Evolutionary conservation across 2,329 filamentous ascomycete genomes (phyloP).

Genomic region (Fusarium citri): DNA sequence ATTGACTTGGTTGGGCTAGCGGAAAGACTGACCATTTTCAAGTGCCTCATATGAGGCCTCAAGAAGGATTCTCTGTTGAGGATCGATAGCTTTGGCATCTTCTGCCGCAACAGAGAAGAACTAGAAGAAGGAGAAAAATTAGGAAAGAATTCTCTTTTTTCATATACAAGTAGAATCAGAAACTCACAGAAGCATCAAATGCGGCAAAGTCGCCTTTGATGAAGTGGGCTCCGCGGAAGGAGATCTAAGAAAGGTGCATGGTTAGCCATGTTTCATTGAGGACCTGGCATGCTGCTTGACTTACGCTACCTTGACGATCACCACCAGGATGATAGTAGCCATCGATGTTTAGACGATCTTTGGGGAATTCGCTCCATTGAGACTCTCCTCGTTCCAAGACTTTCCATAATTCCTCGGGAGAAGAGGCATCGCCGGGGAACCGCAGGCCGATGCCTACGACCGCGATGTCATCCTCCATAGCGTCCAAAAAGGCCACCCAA

Average conservation of each 20-base stretch:
- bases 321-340: slow-evolving; percentile 66
- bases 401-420: slow-evolving; percentile 61
- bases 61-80: slow-evolving; percentile 64
- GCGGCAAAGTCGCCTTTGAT: slow-evolving; percentile 58
- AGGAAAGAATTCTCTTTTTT: neutral
- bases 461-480: slow-evolving; percentile 59
- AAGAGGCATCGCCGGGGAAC: slow-evolving; percentile 62
- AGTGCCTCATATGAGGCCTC: slow-evolving; percentile 64
- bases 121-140: slow-evolving; percentile 45
- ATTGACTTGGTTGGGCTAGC: neutral
- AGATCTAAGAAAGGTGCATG: slow-evolving; percentile 50
- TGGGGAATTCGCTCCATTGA: slow-evolving; percentile 62
- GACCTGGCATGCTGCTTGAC: slow-evolving; percentile 32
- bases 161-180: neutral
- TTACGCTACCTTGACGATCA: slow-evolving; percentile 61
- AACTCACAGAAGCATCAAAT: slow-evolving; percentile 62
- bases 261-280: slow-evolving; percentile 17
- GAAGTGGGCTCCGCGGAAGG: slow-evolving; percentile 63
- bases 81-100: slow-evolving; percentile 65
- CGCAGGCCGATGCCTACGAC: slow-evolving; percentile 64
- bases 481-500: slow-evolving; percentile 3
- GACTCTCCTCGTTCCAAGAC: slow-evolving; percentile 57
- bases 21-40: slow-evolving; percentile 56
- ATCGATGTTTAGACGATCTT: slow-evolving; percentile 61
- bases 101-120: slow-evolving; percentile 64